Percentiles rank a stretch among this genome's conserved stretches.
Conservation (phyloP, 257 asterid genomes). For the Salvia hispanica region DNA sequence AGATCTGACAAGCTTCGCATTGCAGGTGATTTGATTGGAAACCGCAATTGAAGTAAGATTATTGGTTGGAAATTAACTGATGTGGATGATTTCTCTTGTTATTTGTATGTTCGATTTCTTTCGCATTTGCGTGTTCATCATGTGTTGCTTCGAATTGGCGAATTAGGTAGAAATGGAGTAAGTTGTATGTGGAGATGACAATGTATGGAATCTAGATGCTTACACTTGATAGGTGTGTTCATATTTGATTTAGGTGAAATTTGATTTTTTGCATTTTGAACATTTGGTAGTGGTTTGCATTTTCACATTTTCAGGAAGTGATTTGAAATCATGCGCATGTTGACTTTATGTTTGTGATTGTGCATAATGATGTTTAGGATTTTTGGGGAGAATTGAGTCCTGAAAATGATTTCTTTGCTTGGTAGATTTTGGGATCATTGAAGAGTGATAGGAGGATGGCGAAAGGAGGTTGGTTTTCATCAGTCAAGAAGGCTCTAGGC, state of each 20-base stretch:
- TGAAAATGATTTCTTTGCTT: neutral
- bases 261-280: no score
- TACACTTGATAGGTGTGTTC: neutral
- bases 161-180: slow-evolving; percentile 6
- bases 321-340: neutral
- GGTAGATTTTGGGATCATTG: slow-evolving; percentile 19
- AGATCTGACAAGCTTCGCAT: slow-evolving; percentile 36
- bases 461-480: slow-evolving; percentile 83
- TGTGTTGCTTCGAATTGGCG: neutral
- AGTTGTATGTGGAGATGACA: neutral
- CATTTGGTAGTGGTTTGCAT: neutral
- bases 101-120: neutral
- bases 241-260: neutral
- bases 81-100: neutral
- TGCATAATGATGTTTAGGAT: slow-evolving; percentile 1
- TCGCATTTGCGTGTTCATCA: neutral
- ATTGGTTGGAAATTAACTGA: no score
- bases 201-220: neutral
- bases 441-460: slow-evolving; percentile 50
- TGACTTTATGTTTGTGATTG: neutral
- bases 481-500: slow-evolving; percentile 81
- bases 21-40: slow-evolving; percentile 35
- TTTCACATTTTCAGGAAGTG: neutral
- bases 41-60: no score
- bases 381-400: no score